phyloP scores from a whole-genome alignment of 78 protist genomes.

The Speleostelium caveatum region DNA sequence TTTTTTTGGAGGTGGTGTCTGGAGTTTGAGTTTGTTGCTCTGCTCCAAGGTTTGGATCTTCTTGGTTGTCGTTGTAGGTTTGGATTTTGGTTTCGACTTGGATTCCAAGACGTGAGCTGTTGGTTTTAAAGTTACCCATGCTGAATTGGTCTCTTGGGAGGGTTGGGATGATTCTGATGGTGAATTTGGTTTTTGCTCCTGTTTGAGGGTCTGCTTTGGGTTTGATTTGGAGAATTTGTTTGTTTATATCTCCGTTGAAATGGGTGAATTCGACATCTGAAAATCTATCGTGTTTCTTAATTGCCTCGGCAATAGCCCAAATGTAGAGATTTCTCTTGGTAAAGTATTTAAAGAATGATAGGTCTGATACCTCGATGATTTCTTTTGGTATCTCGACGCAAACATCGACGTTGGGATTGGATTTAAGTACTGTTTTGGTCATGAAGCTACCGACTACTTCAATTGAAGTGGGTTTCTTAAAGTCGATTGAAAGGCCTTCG shows the following conservation, averaged over 20 bases:
- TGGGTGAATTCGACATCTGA: conserved; percentile 6
- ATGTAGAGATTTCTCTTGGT: conserved; percentile 66
- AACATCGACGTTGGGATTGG: conserved; percentile 65
- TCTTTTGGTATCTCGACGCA: conserved; percentile 45
- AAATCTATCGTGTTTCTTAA: conserved; percentile 16
- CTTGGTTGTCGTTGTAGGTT: too few species aligned
- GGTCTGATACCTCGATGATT: conserved; percentile 6
- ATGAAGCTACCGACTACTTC: conserved; percentile 72
- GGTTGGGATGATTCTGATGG: conserved; percentile 41
- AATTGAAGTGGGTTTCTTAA: conserved; percentile 18
- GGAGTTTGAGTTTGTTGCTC: too few species aligned
- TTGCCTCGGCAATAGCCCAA: conserved; percentile 6
- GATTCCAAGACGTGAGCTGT: too few species aligned
- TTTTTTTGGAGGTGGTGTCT: too few species aligned
- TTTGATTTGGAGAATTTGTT: conserved; percentile 41
- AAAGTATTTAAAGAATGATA: conserved; percentile 50
- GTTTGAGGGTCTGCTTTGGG: conserved; percentile 66
- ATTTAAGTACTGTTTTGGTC: conserved; percentile 33
- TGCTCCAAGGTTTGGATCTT: too few species aligned
- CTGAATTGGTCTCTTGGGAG: conserved; percentile 9
- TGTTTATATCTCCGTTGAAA: conserved; percentile 64
- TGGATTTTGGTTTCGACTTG: too few species aligned
- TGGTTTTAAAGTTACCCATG: background rate
- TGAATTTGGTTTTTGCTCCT: conserved; percentile 59
- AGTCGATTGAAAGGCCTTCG: background rate